These are phyloP conservation scores for Purpureocillium takamizusanense DNA, from an alignment of 2,329 filamentous ascomycete genomes.

Conservation along the genomic window DNA sequence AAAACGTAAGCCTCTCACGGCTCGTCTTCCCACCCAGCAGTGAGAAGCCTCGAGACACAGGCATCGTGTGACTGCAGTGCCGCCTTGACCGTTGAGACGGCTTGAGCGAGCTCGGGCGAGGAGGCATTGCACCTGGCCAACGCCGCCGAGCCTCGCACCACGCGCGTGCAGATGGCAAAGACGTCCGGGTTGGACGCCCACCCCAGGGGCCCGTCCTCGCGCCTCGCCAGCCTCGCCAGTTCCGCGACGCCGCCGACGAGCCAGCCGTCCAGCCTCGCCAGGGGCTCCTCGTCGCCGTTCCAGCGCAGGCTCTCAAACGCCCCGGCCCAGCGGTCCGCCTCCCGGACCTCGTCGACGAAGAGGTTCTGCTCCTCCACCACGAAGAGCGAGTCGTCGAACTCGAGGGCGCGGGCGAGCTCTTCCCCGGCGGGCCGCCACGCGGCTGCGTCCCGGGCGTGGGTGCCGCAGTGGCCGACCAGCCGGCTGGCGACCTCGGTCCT, in stretches of 20 bases:
- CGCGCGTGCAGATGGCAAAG: slow-evolving; percentile 49
- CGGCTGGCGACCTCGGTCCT: slow-evolving; percentile 29
- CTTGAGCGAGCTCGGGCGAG: slow-evolving; percentile 5
- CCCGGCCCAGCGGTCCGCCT: slow-evolving; percentile 59
- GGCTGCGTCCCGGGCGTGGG: slow-evolving; percentile 4
- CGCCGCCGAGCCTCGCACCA: slow-evolving; percentile 31
- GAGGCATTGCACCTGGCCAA: slow-evolving; percentile 14
- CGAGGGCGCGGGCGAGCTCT: slow-evolving; percentile 36
- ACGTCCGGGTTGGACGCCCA: slow-evolving; percentile 62
- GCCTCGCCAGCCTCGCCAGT: slow-evolving; percentile 23
- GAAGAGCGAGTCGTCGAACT: slow-evolving; percentile 64
- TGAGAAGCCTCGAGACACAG: slow-evolving; percentile 19
- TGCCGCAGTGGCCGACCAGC: slow-evolving; percentile 22
- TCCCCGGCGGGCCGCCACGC: slow-evolving; percentile 18
- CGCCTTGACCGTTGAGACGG: slow-evolving; percentile 3
- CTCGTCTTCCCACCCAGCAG: slow-evolving; percentile 7
- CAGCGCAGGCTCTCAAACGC: slow-evolving; percentile 28
- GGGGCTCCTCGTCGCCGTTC: slow-evolving; percentile 11
- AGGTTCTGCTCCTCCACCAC: slow-evolving; percentile 87
- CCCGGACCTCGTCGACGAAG: slow-evolving; percentile 76
- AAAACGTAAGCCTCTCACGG: too few species aligned
- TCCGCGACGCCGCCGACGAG: slow-evolving; percentile 35
- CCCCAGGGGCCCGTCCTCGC: slow-evolving; percentile 58
- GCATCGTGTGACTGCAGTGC: slow-evolving; percentile 2
- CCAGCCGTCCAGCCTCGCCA: slow-evolving; percentile 34